Evolutionary conservation across 1,284 basidiomycete genomes (phyloP), one percentile per base, ranked within the genome.

Genomic region (Phlebopus sp.): DNA sequence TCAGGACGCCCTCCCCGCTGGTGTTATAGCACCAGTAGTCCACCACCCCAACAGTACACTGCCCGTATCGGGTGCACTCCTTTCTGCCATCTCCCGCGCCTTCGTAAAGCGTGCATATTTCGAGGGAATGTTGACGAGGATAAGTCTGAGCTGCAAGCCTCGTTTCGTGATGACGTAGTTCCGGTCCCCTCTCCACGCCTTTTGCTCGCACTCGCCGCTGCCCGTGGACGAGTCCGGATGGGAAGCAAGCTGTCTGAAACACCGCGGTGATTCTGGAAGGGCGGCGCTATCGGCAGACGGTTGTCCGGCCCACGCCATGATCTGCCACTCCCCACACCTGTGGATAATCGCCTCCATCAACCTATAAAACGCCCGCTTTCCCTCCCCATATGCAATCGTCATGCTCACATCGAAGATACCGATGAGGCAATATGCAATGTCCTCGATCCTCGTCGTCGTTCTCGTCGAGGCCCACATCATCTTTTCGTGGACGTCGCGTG

Each of bases 391-490:
- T 15, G 66, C 64, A 14, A 68, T 54, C 27, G 64, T 54, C 47
- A 68, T 35, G 54, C 64, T 64, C 36, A 64, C 55, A 11, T 64
- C 66, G 10, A 68, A 64, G 25, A 68, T 34, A 14, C 62, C 62
- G 34, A 64, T 64, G 27, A 68, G 66, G 39, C 36, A 58, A 31
- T 64, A 68, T 1, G 62, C 65, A 10, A 59, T 54, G 40, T 68
- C 62, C 38, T 68, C 64, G 14, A 66, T 50, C 1, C 62, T 49
- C 4, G 64, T 67, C 0, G 62, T 68, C n/a, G 58, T 66, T 40
- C 66, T 51, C 5, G 47, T 67, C 15, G 66, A 55, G 4, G 66
- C 66, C 62, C 62, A 64, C 49, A 67, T 54, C 66, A 68, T 67
- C 54, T 53, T 68, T 46, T 52, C 49, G 42, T 64, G 64, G 5